Conservation (phyloP, 148 eudicot genomes). For the Camellia granthamiana region DNA sequence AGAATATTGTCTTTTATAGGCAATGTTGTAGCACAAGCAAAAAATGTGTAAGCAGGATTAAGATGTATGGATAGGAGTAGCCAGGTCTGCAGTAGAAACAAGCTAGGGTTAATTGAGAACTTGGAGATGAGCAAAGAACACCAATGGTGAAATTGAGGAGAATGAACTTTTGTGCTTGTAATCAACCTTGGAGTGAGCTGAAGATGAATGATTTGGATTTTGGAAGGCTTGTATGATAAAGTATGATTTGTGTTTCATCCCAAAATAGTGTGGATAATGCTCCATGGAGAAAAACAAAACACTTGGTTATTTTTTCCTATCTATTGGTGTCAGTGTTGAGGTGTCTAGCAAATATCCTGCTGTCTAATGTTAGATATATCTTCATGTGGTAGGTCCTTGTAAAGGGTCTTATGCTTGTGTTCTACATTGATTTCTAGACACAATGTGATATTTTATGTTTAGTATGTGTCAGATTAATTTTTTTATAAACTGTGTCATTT, state of each 20-base stretch:
- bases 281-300: not conserved
- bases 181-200: not conserved
- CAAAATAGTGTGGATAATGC: not conserved
- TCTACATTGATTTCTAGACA: not conserved
- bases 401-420: not conserved
- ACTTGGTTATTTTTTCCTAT: not conserved
- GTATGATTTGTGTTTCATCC: not conserved
- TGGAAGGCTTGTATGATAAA: not conserved
- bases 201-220: not conserved
- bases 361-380: not conserved
- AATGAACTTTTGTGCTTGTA: not conserved
- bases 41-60: too few species aligned
- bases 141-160: not conserved
- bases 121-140: not conserved
- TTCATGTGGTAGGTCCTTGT: slow-evolving; percentile 3
- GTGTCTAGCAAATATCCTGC: not conserved
- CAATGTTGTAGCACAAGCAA: not conserved
- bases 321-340: not conserved
- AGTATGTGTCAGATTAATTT: not conserved
- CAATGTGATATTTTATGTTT: not conserved
- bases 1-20: not conserved
- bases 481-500: not conserved
- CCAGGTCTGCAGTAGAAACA: not conserved
- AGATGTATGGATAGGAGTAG: too few species aligned
- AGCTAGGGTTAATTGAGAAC: slow-evolving; percentile 1